Evolutionary conservation across 345 rosid genomes (phyloP), one percentile per base, ranked within the genome.

Genomic region (Laguncularia racemosa): DNA sequence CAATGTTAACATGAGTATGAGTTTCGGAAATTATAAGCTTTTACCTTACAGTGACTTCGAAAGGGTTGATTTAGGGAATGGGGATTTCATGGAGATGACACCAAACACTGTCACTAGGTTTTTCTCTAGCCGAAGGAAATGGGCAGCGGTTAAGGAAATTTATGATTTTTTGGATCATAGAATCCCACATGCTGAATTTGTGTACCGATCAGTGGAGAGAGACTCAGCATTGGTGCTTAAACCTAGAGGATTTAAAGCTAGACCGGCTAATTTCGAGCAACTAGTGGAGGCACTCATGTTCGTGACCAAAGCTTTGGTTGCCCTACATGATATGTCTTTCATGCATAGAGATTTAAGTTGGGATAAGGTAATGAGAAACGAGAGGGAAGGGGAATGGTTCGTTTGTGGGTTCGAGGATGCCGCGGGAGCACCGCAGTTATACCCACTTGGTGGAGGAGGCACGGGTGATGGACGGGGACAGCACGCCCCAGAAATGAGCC

Each of bases 261-360:
- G 76, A 65, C 99, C 99, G 0, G 46, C 60, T 0, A 87, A 63
- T 56, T 67, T 76, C 51, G 92, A 89, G 50, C 87, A 93, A 56
- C 83, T 93, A 0, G 81, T 89, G 13, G 97, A 87, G 59, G 91
- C 99, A 0, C 67, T 93, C 17, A 87, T 80, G 69, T 85, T 75
- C 72, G 97, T 93, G 60, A 87, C 99, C 13, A 87, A 82, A 65
- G 88, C 96, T 0, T 68, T 93, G 21, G 96, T 89, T 20, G 99
- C 97, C 0, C 72, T 93, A 16, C 99, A 93, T 48, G 97, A 93
- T 73, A 48, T 89, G 16, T 83, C 90, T n/a, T 93, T 83, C 82
- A 89, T 93, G 99, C 99, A 93, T 69, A 71, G 96, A 43, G 84
- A 89, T 70, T 54, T 93, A 76, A 73, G 87, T 20, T 93, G 99